Evolutionary conservation across 495 filamentous ascomycete species (phyloP).

Genomic region (Lepraria neglecta): DNA sequence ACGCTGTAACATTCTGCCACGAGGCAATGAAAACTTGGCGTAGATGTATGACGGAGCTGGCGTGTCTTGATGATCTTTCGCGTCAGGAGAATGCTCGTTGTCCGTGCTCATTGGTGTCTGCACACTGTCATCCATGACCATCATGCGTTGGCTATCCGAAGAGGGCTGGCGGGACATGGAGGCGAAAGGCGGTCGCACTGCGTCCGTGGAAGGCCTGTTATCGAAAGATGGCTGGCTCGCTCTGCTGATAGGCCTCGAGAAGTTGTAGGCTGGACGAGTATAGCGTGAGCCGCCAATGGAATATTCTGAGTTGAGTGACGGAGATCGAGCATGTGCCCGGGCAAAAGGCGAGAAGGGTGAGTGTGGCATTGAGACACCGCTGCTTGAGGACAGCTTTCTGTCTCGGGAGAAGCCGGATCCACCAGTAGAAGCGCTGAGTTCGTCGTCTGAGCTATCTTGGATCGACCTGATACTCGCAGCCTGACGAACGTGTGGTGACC

Average conservation of each 20-base stretch:
- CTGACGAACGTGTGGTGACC: conserved; percentile 50
- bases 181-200: conserved; percentile 16
- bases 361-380: conserved; percentile 53
- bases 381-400: conserved; percentile 60
- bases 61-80: conserved; percentile 32
- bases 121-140: conserved; percentile 52
- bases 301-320: conserved; percentile 74
- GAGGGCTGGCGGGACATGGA: conserved; percentile 33
- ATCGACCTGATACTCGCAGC: conserved; percentile 51
- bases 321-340: conserved; percentile 58
- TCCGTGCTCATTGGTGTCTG: conserved; percentile 60
- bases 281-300: conserved; percentile 55
- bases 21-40: conserved; percentile 73
- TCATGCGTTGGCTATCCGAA: conserved; percentile 33
- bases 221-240: conserved; percentile 43
- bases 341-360: conserved; percentile 58
- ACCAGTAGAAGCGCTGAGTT: conserved; percentile 47
- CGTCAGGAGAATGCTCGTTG: conserved; percentile 52
- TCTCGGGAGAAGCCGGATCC: conserved; percentile 49
- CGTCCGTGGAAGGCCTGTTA: conserved; percentile 33
- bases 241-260: conserved; percentile 82
- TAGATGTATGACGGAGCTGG: conserved; percentile 73
- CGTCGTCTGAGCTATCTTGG: conserved; percentile 60
- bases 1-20: conserved; percentile 68
- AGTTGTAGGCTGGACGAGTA: conserved; percentile 78